These are phyloP conservation scores for Wickerhamomyces ciferrii DNA, from an alignment of 805 yeast genomes.

Conservation along the genomic window DNA sequence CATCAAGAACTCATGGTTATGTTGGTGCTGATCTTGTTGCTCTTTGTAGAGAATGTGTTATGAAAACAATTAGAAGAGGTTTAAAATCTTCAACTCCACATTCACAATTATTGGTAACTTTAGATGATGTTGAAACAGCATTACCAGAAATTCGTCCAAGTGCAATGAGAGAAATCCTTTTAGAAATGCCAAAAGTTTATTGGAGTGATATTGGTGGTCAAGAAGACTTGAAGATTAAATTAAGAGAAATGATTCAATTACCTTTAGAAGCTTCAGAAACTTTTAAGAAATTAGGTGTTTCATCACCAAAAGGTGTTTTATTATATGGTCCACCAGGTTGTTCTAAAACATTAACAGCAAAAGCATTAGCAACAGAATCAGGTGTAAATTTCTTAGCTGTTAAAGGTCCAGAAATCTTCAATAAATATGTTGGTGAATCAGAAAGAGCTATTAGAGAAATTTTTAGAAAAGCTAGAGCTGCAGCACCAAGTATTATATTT, in stretches of 20 bases:
- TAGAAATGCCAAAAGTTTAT: slow-evolving; percentile 89
- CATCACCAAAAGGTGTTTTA: slow-evolving; percentile 89
- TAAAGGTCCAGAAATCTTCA: slow-evolving; percentile 94
- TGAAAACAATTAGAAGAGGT: slow-evolving; percentile 71
- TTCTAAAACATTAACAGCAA: slow-evolving; percentile 91
- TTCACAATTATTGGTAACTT: slow-evolving; percentile 38
- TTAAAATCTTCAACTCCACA: slow-evolving; percentile 26
- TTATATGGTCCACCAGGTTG: slow-evolving; percentile 99
- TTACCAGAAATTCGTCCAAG: slow-evolving; percentile 83
- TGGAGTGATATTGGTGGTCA: slow-evolving; percentile 99
- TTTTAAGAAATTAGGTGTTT: slow-evolving; percentile 71
- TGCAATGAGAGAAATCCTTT: slow-evolving; percentile 92
- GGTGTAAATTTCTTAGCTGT: slow-evolving; percentile 92
- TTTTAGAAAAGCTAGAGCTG: slow-evolving; percentile 89
- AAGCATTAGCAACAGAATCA: slow-evolving; percentile 92
- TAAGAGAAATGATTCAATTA: slow-evolving; percentile 86
- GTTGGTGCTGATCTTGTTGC: slow-evolving; percentile 96
- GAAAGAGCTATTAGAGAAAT: slow-evolving; percentile 92
- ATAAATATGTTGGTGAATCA: slow-evolving; percentile 93
- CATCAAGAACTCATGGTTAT: slow-evolving; percentile 87
- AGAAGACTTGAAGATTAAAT: slow-evolving; percentile 69
- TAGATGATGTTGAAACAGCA: slow-evolving; percentile 64
- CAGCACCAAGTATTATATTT: slow-evolving; percentile 89
- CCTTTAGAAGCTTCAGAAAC: slow-evolving; percentile 82
- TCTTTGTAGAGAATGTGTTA: slow-evolving; percentile 80